Evolutionary conservation across 2,329 filamentous ascomycete species (phyloP).

Genomic region (Trichoderma asperellum): DNA sequence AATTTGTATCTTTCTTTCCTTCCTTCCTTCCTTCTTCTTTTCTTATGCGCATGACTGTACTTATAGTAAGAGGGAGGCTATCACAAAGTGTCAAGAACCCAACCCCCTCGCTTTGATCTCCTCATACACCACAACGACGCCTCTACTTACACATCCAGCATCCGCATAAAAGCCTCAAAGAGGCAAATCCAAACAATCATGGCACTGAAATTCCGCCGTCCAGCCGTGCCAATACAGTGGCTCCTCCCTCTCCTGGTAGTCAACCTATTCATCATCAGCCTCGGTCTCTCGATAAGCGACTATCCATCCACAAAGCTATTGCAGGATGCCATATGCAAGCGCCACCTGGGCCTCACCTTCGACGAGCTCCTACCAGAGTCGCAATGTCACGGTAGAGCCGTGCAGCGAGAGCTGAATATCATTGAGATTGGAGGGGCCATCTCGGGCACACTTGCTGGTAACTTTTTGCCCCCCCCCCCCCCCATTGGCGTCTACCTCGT

Average conservation of each 20-base stretch:
- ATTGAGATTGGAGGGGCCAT: constrained; percentile 34
- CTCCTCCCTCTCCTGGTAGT: constrained; percentile 34
- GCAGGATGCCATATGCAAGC: constrained; percentile 37
- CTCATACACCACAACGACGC: not conserved
- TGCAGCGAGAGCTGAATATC: constrained; percentile 35
- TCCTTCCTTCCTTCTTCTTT: not conserved
- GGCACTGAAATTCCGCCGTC: constrained; percentile 5
- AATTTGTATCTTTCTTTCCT: not conserved
- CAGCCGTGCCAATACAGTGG: constrained; percentile 28
- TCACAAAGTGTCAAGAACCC: not conserved
- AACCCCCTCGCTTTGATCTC: not conserved
- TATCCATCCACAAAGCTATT: constrained; percentile 34
- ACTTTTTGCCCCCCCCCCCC: not conserved
- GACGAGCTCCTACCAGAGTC: constrained; percentile 31
- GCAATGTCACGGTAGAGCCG: constrained; percentile 31
- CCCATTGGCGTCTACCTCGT: not conserved
- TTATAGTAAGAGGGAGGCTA: not conserved
- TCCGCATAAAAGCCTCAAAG: not conserved
- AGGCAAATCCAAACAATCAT: not conserved
- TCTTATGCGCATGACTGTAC: not conserved
- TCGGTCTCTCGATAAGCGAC: constrained; percentile 35
- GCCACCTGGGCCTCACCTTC: constrained; percentile 8
- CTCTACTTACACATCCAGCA: not conserved
- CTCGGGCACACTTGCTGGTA: constrained; percentile 33
- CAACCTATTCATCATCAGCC: constrained; percentile 35